Base-by-base conservation (phyloP, 768 basidiomycete genomes). In the Hygrocybe punicea region DNA sequence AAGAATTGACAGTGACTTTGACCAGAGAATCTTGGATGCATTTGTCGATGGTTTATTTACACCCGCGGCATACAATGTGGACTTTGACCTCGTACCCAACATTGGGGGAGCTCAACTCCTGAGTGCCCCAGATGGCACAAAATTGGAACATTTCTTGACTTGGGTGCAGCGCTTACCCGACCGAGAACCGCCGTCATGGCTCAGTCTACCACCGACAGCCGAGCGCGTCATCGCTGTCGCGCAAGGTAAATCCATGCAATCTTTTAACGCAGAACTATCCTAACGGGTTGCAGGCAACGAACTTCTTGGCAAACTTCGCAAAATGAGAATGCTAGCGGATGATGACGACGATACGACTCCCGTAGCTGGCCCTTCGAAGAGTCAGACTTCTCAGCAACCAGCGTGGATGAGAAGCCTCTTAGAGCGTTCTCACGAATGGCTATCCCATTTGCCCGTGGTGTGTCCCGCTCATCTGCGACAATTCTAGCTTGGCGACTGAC, bases 1-100 rank as follows among this genome's bases (percentile, higher is more conserved):
- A 13, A 78, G 95, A 56, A 79, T 97, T 51, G 95, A 98, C 75
- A 94, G 92, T 60, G 92, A 95, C 71, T 94, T 93, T 67, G 97
- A 99, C 68, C 96, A 98, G 67, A 79, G 81, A 62, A 88, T 97
- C 51, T 80, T 99, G 47, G 91, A 98, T 68, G 84, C 93, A 14
- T 98, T 98, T 67, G 93, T 98, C 34, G 91, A 96, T 65, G 80
- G 78, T 34, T 78, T 98, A 57, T 98, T 99, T 76, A 93, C 87
- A 0, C 81, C 92, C 1, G 70, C 79, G 13, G 91, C 96, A 0
- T 99, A 96, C 71, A 95, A 98, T 58, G 85, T 93, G 47, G 91
- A 94, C 74, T 99, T 98, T 69, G 83, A 85, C 62, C 82, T 98
- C 23, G 93, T 94, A 1, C 87, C 87, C 11, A 82, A 79, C 58